These are phyloP conservation scores for Naganishia cerealis DNA, from an alignment of 1,284 basidiomycete species.

Conservation along the genomic window DNA sequence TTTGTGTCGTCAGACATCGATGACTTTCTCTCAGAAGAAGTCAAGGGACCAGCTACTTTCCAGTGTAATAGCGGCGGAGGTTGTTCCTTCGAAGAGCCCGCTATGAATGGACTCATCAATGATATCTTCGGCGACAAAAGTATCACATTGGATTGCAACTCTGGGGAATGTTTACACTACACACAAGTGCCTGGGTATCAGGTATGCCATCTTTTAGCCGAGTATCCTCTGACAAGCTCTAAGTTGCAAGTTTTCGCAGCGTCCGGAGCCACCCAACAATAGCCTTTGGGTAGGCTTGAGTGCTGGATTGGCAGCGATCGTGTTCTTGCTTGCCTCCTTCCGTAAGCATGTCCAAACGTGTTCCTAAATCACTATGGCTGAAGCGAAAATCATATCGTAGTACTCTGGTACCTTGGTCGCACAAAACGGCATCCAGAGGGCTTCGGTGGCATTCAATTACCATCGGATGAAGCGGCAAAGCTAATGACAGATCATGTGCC, in stretches of 20 bases:
- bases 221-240: neutral
- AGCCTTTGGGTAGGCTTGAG: conserved; percentile 79
- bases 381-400: conserved; percentile 59
- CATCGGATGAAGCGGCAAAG: conserved; percentile 74
- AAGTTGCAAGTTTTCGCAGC: conserved; percentile 52
- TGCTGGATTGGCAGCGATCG: conserved; percentile 67
- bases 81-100: conserved; percentile 90
- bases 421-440: conserved; percentile 63
- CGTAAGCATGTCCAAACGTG: conserved; percentile 60
- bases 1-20: conserved; percentile 71
- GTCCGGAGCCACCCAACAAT: conserved; percentile 75
- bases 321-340: conserved; percentile 58
- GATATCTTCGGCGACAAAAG: conserved; percentile 88
- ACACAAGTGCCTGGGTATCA: conserved; percentile 90
- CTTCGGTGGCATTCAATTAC: conserved; percentile 74
- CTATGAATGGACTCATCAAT: conserved; percentile 91
- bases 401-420: conserved; percentile 84
- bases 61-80: conserved; percentile 69
- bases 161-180: conserved; percentile 90
- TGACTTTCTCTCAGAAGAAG: conserved; percentile 85
- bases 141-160: conserved; percentile 82
- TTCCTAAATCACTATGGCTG: conserved; percentile 53
- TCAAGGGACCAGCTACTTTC: conserved; percentile 86
- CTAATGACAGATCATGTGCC: conserved; percentile 93
- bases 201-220: conserved; percentile 55